phyloP scores from a whole-genome alignment of 106 monocot species.

The Dioscorea dumetorum region DNA sequence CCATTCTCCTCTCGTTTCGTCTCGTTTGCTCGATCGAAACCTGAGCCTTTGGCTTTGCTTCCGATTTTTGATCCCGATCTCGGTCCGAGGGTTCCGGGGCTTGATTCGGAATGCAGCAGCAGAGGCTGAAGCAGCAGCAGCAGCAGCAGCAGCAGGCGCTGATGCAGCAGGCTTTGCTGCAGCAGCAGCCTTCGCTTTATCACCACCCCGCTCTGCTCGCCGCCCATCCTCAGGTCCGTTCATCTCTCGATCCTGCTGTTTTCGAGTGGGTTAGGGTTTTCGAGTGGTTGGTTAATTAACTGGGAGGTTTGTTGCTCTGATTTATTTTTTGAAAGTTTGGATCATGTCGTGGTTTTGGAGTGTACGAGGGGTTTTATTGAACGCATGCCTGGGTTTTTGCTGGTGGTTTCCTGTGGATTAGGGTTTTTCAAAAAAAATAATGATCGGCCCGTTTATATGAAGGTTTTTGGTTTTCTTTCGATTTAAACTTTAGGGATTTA shows the following conservation, averaged over 20 bases:
- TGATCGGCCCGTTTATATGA: too few species aligned
- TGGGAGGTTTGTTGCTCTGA: background rate
- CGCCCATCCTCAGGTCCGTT: constrained; percentile 1
- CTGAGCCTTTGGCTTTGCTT: background rate
- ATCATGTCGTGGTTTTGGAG: background rate
- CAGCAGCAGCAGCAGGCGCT: constrained; percentile 21
- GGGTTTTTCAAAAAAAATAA: background rate
- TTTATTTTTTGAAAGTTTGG: background rate
- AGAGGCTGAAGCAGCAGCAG: background rate
- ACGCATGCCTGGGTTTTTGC: background rate
- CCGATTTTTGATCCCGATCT: too few species aligned
- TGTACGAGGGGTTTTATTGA: background rate
- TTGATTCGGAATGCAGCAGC: constrained; percentile 1
- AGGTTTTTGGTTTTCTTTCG: too few species aligned
- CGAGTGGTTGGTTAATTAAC: background rate
- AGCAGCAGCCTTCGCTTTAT: constrained; percentile 30
- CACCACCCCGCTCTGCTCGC: constrained; percentile 1
- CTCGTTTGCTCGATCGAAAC: background rate
- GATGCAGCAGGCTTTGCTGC: constrained; percentile 32
- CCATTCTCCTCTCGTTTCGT: background rate
- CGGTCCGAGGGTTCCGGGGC: background rate
- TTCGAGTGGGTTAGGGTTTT: background rate
- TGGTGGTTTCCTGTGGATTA: background rate
- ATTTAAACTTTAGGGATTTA: too few species aligned
- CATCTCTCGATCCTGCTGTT: background rate